Evolutionary conservation across 257 asterid genomes (phyloP).

Genomic region (Solanum habrochaites): DNA sequence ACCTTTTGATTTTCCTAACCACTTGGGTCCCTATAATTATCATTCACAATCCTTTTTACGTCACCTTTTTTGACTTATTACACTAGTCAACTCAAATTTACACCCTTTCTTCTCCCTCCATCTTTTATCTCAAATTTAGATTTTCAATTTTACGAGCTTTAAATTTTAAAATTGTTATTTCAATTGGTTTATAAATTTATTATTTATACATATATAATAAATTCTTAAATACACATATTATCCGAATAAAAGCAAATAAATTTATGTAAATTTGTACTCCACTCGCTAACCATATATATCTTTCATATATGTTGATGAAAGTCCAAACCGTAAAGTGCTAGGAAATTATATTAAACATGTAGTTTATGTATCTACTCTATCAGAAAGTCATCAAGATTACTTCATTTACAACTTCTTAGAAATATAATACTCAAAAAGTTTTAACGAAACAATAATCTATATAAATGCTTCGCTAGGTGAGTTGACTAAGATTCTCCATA

Average conservation of each 20-base stretch:
- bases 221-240: no score
- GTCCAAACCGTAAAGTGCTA: neutral
- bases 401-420: neutral
- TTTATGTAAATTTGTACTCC: rapidly evolving
- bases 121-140: neutral
- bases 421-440: neutral
- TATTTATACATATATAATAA: neutral
- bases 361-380: neutral
- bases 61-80: constrained; percentile 41
- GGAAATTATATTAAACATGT: neutral
- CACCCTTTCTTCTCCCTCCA: neutral
- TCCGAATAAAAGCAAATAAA: neutral
- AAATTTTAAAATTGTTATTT: neutral
- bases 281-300: neutral
- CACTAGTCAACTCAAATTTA: constrained; percentile 33
- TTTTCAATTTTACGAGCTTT: neutral
- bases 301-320: neutral
- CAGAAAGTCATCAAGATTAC: neutral
- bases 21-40: constrained; percentile 52
- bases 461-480: neutral
- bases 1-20: constrained; percentile 42
- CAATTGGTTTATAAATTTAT: neutral
- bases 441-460: neutral
- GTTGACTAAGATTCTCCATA: neutral
- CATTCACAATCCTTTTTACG: constrained; percentile 36